Conservation (phyloP, 1,284 basidiomycete species). For the Austroboletus niveus region DNA sequence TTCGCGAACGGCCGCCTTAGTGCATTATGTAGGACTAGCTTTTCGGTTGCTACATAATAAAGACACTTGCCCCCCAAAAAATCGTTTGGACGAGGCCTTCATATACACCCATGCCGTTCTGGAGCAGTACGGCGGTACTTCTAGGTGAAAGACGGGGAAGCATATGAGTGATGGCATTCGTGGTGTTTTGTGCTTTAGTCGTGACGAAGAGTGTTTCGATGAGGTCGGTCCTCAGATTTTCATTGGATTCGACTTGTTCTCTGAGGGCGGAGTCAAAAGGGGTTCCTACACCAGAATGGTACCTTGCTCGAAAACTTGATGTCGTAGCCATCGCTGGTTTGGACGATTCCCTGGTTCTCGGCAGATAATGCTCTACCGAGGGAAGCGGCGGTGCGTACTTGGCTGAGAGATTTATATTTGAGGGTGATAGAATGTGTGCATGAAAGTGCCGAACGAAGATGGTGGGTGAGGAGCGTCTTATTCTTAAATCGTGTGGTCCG, state of each 20-base stretch:
- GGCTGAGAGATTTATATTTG: constrained; percentile 52
- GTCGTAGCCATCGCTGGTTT: constrained; percentile 43
- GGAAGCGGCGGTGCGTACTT: constrained; percentile 34
- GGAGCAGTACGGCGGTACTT: constrained; percentile 86
- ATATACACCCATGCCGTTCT: constrained; percentile 92
- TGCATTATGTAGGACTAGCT: too few species aligned
- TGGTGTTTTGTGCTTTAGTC: constrained; percentile 32
- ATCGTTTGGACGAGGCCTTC: constrained; percentile 62
- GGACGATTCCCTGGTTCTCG: constrained; percentile 46
- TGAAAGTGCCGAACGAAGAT: constrained; percentile 49
- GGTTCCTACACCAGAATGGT: constrained; percentile 24
- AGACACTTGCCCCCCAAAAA: too few species aligned
- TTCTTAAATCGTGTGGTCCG: too few species aligned
- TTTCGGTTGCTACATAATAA: too few species aligned
- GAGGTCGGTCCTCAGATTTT: constrained; percentile 19
- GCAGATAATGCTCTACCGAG: constrained; percentile 41
- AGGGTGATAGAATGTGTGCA: constrained; percentile 60
- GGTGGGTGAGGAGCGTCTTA: constrained; percentile 59
- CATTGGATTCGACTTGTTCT: constrained; percentile 20
- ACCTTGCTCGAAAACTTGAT: constrained; percentile 43
- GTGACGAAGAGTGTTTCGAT: constrained; percentile 78
- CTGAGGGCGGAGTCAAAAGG: constrained; percentile 1
- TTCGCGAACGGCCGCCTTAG: too few species aligned
- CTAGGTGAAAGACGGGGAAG: constrained; percentile 61
- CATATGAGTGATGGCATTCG: constrained; percentile 60